Conservation (phyloP, 2,329 filamentous ascomycete species). For the Scleromitrula shiraiana region DNA sequence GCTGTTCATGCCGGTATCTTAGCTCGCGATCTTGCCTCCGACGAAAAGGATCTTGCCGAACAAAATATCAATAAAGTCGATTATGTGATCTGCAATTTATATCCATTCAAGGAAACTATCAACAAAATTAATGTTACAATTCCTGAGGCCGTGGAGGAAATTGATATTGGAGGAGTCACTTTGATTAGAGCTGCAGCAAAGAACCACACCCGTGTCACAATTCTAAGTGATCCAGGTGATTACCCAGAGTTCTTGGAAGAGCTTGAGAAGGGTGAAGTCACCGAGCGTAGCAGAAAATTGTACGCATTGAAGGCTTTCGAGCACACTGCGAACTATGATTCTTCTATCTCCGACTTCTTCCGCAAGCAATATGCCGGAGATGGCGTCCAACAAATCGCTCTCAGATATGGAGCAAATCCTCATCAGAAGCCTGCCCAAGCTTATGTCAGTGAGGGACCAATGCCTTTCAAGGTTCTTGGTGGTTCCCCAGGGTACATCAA, state of each 20-base stretch:
- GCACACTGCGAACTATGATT: conserved; percentile 95
- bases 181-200: conserved; percentile 94
- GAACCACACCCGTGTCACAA: conserved; percentile 93
- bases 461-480: conserved; percentile 92
- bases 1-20: conserved; percentile 77
- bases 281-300: conserved; percentile 73
- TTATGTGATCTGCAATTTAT: conserved; percentile 96
- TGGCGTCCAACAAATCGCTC: conserved; percentile 71
- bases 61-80: conserved; percentile 94
- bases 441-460: conserved; percentile 59
- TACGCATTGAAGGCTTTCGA: conserved; percentile 98
- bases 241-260: conserved; percentile 92
- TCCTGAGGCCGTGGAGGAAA: conserved; percentile 94
- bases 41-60: conserved; percentile 93
- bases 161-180: conserved; percentile 96
- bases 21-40: conserved; percentile 85
- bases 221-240: conserved; percentile 87
- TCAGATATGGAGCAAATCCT: conserved; percentile 94
- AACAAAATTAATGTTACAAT: conserved; percentile 96
- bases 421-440: conserved; percentile 96
- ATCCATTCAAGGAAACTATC: conserved; percentile 98
- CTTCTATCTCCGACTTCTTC: conserved; percentile 93
- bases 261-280: conserved; percentile 78
- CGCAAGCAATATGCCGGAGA: conserved; percentile 89
- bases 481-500: conserved; percentile 96